A percentile compares a stretch with the other conserved stretches of the same genome.
phyloP scores from a whole-genome alignment of 2,329 filamentous ascomycete genomes.

The Pseudogymnoascus sp. region DNA sequence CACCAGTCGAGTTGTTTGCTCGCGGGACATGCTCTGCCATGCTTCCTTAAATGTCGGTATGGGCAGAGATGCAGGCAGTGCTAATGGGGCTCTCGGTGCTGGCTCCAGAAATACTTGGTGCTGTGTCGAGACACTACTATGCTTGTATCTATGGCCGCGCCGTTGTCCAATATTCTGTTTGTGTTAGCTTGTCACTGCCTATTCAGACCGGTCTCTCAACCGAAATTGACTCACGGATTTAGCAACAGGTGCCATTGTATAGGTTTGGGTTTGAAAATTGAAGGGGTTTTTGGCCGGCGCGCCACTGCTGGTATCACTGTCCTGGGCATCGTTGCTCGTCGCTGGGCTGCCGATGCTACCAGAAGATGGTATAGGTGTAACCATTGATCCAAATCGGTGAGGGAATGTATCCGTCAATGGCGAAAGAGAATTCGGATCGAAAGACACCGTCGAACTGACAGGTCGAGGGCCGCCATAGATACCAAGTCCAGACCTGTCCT shows the following conservation, averaged over 20 bases:
- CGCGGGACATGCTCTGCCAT: slow-evolving; percentile 78
- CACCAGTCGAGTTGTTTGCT: slow-evolving; percentile 72
- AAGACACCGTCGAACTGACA: slow-evolving; percentile 25
- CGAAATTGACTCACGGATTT: slow-evolving; percentile 57
- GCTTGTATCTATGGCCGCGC: slow-evolving; percentile 94
- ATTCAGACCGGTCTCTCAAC: background rate
- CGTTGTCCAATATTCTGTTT: slow-evolving; percentile 77
- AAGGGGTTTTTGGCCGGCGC: slow-evolving; percentile 56
- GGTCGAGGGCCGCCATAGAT: slow-evolving; percentile 17
- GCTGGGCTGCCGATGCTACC: slow-evolving; percentile 14
- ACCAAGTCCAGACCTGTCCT: slow-evolving; percentile 20
- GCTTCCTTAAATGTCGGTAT: slow-evolving; percentile 85
- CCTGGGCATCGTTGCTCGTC: slow-evolving; percentile 17
- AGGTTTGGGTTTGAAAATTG: slow-evolving; percentile 83
- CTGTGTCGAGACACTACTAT: slow-evolving; percentile 78
- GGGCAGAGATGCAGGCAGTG: slow-evolving; percentile 83
- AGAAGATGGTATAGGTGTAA: slow-evolving; percentile 24
- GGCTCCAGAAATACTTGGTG: slow-evolving; percentile 97
- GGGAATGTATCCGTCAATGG: slow-evolving; percentile 32
- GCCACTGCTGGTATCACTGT: slow-evolving; percentile 29
- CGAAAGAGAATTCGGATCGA: slow-evolving; percentile 39
- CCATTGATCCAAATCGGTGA: slow-evolving; percentile 28
- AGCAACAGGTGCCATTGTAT: slow-evolving; percentile 61
- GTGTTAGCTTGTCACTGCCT: slow-evolving; percentile 22
- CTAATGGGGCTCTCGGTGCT: slow-evolving; percentile 72